phyloP scores from a whole-genome alignment of 345 rosid species.

The Eucalyptus curtisii region DNA sequence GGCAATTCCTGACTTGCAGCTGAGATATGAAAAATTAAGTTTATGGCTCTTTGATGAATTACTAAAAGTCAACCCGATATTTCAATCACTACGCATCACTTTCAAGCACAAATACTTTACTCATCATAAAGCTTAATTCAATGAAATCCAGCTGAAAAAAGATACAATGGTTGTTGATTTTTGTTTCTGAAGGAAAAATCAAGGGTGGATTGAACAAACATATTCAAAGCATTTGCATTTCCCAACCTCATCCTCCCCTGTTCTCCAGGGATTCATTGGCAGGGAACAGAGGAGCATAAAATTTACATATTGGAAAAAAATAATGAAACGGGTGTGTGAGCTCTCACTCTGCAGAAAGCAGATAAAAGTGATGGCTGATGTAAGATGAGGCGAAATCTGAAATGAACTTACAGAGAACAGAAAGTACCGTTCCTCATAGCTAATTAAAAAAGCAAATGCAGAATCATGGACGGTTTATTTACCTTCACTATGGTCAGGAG shows the following conservation, averaged over 20 bases:
- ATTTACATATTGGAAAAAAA: background rate
- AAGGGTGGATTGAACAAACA: background rate
- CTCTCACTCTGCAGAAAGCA: background rate
- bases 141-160: background rate
- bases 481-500: slow-evolving; percentile 17
- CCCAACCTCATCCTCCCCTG: background rate
- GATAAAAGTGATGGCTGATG: background rate
- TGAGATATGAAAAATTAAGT: background rate
- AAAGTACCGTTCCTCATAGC: background rate
- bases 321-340: background rate
- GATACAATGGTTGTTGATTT: background rate
- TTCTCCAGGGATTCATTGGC: background rate
- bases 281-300: background rate
- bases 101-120: background rate
- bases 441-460: background rate
- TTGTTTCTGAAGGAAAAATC: background rate
- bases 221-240: background rate
- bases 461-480: slow-evolving; percentile 12
- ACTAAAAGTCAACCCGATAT: background rate
- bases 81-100: background rate
- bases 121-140: background rate
- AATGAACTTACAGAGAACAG: background rate
- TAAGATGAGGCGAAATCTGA: background rate
- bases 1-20: slow-evolving; percentile 10
- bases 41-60: background rate